phyloP scores from a whole-genome alignment of 2,329 filamentous ascomycete genomes.

The Kalmusia sp. region DNA sequence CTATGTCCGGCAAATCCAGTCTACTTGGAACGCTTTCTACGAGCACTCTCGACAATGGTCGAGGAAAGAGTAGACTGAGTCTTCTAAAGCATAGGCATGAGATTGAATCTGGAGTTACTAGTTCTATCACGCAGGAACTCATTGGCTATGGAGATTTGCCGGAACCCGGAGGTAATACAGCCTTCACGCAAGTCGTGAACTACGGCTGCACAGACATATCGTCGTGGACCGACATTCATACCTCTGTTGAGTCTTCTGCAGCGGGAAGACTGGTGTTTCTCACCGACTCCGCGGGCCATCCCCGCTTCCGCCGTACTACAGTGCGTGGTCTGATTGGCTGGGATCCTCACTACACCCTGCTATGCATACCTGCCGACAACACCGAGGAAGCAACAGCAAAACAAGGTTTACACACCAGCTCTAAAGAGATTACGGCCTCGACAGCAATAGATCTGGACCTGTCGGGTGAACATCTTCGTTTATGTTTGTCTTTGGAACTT shows the following conservation, averaged over 20 bases:
- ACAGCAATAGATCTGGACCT: slow-evolving; percentile 70
- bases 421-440: slow-evolving; percentile 60
- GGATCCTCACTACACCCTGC: slow-evolving; percentile 90
- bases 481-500: slow-evolving; percentile 81
- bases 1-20: slow-evolving; percentile 90
- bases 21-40: slow-evolving; percentile 88
- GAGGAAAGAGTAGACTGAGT: slow-evolving; percentile 87
- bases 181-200: slow-evolving; percentile 68
- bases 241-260: slow-evolving; percentile 72
- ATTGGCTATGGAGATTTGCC: slow-evolving; percentile 72
- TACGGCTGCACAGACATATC: slow-evolving; percentile 86
- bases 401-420: slow-evolving; percentile 55
- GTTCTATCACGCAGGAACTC: slow-evolving; percentile 91
- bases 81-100: slow-evolving; percentile 93
- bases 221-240: slow-evolving; percentile 94
- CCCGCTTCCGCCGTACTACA: slow-evolving; percentile 87
- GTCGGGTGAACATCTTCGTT: slow-evolving; percentile 78
- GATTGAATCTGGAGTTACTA: slow-evolving; percentile 88
- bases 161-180: slow-evolving; percentile 15
- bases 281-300: slow-evolving; percentile 90
- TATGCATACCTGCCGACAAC: slow-evolving; percentile 86
- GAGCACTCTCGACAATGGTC: slow-evolving; percentile 86
- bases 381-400: slow-evolving; percentile 57
- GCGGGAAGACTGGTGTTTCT: slow-evolving; percentile 82
- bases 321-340: slow-evolving; percentile 91